These are phyloP conservation scores for Ambrosiella beaveri DNA, from an alignment of 2,329 filamentous ascomycete species.

Conservation along the genomic window DNA sequence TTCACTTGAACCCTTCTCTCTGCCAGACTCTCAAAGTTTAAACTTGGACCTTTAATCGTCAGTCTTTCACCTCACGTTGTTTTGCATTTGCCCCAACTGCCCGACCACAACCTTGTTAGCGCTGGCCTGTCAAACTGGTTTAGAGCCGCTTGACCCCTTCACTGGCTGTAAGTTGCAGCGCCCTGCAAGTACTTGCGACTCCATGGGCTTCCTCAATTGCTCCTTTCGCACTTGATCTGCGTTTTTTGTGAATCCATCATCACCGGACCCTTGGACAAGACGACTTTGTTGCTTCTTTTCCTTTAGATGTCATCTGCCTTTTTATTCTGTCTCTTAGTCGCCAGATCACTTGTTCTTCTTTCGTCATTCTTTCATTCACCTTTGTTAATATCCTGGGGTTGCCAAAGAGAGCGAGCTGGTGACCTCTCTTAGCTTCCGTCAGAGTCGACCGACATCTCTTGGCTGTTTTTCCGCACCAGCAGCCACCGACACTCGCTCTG, in stretches of 20 bases:
- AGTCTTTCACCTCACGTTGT: neutral
- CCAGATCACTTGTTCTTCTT: neutral
- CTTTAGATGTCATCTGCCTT: neutral
- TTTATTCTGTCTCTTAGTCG: neutral
- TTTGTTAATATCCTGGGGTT: neutral
- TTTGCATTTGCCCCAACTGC: slow-evolving; percentile 1
- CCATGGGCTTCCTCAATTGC: neutral
- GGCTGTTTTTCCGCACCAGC: neutral
- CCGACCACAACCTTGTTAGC: neutral
- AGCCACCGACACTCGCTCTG: neutral
- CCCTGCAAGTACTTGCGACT: neutral
- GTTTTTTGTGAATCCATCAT: slow-evolving; percentile 3
- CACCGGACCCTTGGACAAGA: neutral
- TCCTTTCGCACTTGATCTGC: slow-evolving; percentile 1
- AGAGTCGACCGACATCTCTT: neutral
- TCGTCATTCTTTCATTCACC: neutral
- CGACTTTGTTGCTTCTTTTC: neutral
- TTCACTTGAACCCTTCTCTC: neutral
- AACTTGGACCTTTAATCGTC: neutral
- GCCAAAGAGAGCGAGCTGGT: slow-evolving; percentile 2
- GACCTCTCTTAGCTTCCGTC: neutral
- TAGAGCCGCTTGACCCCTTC: neutral
- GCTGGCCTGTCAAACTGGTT: slow-evolving; percentile 3
- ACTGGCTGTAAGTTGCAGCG: neutral
- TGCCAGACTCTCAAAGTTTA: neutral